Evolutionary conservation across 164 flowering plant genomes (phyloP), one percentile per base, ranked within the genome.

Genomic region (Magnolia changhungtana): DNA sequence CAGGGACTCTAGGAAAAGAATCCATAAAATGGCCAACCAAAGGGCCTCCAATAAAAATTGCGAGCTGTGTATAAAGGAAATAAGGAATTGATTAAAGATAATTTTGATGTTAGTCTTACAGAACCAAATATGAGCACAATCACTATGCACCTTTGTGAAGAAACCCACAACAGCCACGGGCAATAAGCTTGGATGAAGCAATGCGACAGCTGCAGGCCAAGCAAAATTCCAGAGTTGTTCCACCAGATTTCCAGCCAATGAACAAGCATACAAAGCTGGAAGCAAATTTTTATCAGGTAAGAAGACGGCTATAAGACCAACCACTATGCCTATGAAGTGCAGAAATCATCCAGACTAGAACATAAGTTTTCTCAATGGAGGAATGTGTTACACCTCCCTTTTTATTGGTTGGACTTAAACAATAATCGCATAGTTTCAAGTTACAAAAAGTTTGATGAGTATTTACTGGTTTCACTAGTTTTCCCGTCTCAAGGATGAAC

Each of bases 181-280:
- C 77, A 90, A 90, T 82, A 94, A 91, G 82, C 95, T 96, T 24
- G 98, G 98, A 87, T 92, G 97, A 82, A 94, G 87, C 87, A 94
- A 76, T 66, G 99, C 98, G 79, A 96, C 96, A 72, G 98, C 89
- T 75, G 95, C 92, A 84, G 99, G 99, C 97, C 98, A 93, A 76
- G 97, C 94, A 82, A 96, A 92, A 83, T 84, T 96, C 99, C 99
- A 96, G 65, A 96, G 86, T 81, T 96, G 99, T 83, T 96, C 98
- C 84, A 94, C 96, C 78, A 92, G 78, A 81, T 92, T 90, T 50
- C 96, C 98, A 72, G 88, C 95, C 61, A 93, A 63, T 78, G 92
- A 92, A 81, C 88, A 86, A 45, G 94, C 97, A 84, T 96, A 94
- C 20, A 96, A 80, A 70, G 95, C 98, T 94, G 92, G 74, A 74